Conservation (phyloP, 2,329 filamentous ascomycete genomes). For the Aureobasidium uvarum region DNA sequence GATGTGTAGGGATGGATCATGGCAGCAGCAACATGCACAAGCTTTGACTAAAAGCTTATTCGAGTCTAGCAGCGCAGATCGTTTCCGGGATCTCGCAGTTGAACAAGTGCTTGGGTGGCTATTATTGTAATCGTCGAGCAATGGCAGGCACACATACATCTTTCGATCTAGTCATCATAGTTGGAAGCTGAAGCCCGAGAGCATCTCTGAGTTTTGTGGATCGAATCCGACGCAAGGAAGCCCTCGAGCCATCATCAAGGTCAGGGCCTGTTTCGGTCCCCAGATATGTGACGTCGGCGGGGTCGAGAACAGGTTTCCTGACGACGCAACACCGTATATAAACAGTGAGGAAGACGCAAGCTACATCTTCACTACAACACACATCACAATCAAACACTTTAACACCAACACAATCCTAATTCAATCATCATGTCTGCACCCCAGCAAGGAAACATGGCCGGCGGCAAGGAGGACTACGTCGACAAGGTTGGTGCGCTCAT, state of each 20-base stretch:
- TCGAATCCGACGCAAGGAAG: not conserved
- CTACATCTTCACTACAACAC: not conserved
- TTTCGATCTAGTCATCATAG: not conserved
- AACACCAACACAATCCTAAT: not conserved
- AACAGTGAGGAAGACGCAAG: not conserved
- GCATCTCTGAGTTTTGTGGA: not conserved
- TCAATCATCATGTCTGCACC: slow-evolving; percentile 26
- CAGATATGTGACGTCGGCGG: slow-evolving; percentile 9
- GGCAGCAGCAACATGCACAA: not conserved
- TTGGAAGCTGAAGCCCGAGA: not conserved
- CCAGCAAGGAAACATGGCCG: slow-evolving; percentile 6
- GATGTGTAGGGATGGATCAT: not conserved
- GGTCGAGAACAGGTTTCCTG: slow-evolving; percentile 1
- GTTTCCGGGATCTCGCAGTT: not conserved
- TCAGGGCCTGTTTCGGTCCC: not conserved
- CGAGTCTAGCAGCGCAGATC: not conserved
- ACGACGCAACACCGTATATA: not conserved
- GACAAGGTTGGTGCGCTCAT: slow-evolving; percentile 32
- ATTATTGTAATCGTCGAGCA: not conserved
- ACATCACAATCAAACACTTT: slow-evolving; percentile 16
- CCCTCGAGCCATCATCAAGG: not conserved
- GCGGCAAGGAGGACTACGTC: slow-evolving; percentile 33
- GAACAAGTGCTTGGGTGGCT: not conserved
- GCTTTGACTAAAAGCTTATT: slow-evolving; percentile 8
- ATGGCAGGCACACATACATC: not conserved